Evolutionary conservation across 1,139 yeast genomes (phyloP), one percentile per base, ranked within the genome.

Genomic region (Sugiyamaella paludigena): DNA sequence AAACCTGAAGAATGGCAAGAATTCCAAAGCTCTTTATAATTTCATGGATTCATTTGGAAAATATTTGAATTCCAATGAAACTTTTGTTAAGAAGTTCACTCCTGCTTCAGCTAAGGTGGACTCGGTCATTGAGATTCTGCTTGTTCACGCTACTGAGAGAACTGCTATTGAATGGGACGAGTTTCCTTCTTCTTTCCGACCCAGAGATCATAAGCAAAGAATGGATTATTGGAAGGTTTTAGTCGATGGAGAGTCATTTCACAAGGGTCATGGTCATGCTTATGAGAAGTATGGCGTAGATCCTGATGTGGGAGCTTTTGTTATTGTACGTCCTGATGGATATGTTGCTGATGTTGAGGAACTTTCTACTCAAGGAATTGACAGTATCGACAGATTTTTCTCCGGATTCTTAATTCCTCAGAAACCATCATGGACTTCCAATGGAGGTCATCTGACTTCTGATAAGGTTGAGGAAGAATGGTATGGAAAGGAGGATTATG

Each of bases 281-380:
- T 67, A 66, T 50, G 55, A 53, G 16, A 53, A 57, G 49, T 67
- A 58, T 43, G 72, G 70, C 4, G 58, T 67, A 36, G 62, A 64
- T 43, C 57, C 60, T 13, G 44, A 57, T 24, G 52, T 49, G 7
- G 70, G 72, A 15, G 63, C 65, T 11, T 48, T 69, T 31, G 48
- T 66, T 28, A 64, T 69, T 26, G 53, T 66, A 15, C 58, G 73
- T 41, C 73, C 73, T 12, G 73, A 69, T 55, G 70, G 71, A 5
- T 67, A 69, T 44, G 68, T 68, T 35, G 61, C 70, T 19, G 43
- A 55, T 31, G 67, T 66, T 15, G 52, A 61, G 15, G 60, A 57
- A 27, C 58, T 56, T 26, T 50, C 57, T 16, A 36, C 38, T n/a
- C 45, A 43, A 10, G 68, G 68, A 11, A 56, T 62, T 38, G 48